A percentile compares a stretch with the other conserved stretches of the same genome.
Conservation (phyloP, 2,329 filamentous ascomycete genomes). For the Neurospora crassa region DNA sequence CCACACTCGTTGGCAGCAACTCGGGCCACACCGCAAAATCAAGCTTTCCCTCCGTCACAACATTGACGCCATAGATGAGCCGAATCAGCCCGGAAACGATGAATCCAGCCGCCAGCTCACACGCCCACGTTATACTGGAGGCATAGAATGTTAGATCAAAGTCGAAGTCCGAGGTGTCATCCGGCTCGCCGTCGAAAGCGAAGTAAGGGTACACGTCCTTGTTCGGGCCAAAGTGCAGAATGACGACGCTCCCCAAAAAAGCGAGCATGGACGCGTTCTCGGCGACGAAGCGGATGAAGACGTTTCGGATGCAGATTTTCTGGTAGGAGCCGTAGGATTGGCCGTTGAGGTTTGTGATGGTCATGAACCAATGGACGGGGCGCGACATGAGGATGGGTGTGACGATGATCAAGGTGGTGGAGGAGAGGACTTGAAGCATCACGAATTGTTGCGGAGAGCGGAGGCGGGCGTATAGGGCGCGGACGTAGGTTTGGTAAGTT, state of each 20-base stretch:
- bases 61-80: slow-evolving; percentile 49
- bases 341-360: slow-evolving; percentile 43
- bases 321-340: slow-evolving; percentile 55
- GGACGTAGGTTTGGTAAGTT: slow-evolving; percentile 63
- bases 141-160: slow-evolving; percentile 55
- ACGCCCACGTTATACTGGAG: slow-evolving; percentile 55
- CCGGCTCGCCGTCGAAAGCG: slow-evolving; percentile 43
- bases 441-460: slow-evolving; percentile 57
- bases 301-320: slow-evolving; percentile 55
- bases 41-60: slow-evolving; percentile 53
- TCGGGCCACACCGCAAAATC: slow-evolving; percentile 60
- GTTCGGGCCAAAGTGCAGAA: slow-evolving; percentile 58
- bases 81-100: slow-evolving; percentile 49
- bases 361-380: slow-evolving; percentile 45
- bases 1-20: slow-evolving; percentile 54
- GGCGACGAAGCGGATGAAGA: slow-evolving; percentile 57
- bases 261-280: slow-evolving; percentile 61
- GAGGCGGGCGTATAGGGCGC: slow-evolving; percentile 57
- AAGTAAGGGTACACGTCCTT: slow-evolving; percentile 62
- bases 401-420: slow-evolving; percentile 51
- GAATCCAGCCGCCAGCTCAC: slow-evolving; percentile 53
- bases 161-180: slow-evolving; percentile 39
- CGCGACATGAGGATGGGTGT: slow-evolving; percentile 55
- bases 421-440: slow-evolving; percentile 54
- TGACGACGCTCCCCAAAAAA: slow-evolving; percentile 55